These are phyloP conservation scores for Neurospora sublineolata DNA, from an alignment of 495 filamentous ascomycete species.

Conservation along the genomic window DNA sequence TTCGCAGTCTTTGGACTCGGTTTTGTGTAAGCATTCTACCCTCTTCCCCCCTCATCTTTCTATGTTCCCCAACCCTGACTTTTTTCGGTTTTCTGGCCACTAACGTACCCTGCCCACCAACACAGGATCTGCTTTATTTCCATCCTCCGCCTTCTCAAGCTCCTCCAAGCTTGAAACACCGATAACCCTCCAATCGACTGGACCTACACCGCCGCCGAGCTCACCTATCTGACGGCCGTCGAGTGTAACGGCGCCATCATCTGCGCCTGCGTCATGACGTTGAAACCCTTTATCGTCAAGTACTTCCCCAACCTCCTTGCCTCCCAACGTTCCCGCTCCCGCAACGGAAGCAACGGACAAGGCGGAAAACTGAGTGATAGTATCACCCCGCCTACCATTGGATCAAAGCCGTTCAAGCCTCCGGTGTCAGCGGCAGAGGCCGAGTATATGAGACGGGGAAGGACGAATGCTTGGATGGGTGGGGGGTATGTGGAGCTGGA, in stretches of 20 bases:
- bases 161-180: conserved; percentile 13
- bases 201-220: conserved; percentile 16
- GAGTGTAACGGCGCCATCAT: conserved; percentile 34
- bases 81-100: background rate
- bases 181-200: conserved; percentile 10
- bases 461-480: background rate
- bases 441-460: background rate
- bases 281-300: conserved; percentile 19
- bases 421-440: background rate
- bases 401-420: conserved; percentile 7
- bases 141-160: conserved; percentile 20
- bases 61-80: background rate
- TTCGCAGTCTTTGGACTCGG: conserved; percentile 25
- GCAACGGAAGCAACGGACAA: background rate
- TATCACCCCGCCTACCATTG: conserved; percentile 16
- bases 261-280: conserved; percentile 28
- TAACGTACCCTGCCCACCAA: background rate
- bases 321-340: background rate
- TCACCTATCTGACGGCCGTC: conserved; percentile 34
- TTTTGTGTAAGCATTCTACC: conserved; percentile 12
- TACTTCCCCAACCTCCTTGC: conserved; percentile 26
- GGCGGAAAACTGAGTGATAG: background rate
- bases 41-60: background rate
- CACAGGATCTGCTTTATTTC: conserved; percentile 23
- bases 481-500: conserved; percentile 16